Base-by-base conservation (phyloP, 116 monocot species). In the Thalassia testudinum region DNA sequence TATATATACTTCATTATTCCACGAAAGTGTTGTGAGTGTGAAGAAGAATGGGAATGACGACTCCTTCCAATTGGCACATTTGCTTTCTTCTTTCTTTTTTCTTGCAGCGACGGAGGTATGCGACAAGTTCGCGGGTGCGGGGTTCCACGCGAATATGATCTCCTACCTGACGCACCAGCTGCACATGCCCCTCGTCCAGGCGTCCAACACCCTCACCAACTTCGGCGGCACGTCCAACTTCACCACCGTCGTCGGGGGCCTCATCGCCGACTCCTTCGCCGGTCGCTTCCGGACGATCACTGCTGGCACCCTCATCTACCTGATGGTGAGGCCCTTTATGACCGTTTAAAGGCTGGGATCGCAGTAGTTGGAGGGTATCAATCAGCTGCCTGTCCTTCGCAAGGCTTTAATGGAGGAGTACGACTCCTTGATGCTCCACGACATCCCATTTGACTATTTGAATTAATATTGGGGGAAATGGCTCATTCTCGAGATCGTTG, bases 211-310 rank as follows among this genome's bases (percentile, higher is more conserved):
- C 27, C 70, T 79, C 57, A 85, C 84, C 11, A 85, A 72, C 75
- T 85, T 79, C 62, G 29, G 58, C 38, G 84, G 84, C 53, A 79
- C 79, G 24, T 68, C 76, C 12, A 73, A 72, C 70, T 28, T 79
- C 42, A 76, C 73, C 1, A 72, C 84, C 0, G 67, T 85, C 23
- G 29, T 85, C 37, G 84, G 84, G 1, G 84, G 79, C 43, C 75
- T 85, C 54, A 25, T 85, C 48, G 79, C 84, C 63, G 84, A 84
- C 52, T 47, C 84, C 40, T 79, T 47, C 48, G 21, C 71, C 58
- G 84, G 84, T 58, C 72, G 79, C 14, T 85, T 85, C 45, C 79
- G 79, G 79, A 68, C 76, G 57, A 75, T 83, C 53, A 70, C 79
- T 24, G 45, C 30, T 17, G 66, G 50, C 60, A 75, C 84, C 58